phyloP scores from a whole-genome alignment of 768 basidiomycete genomes.

The Suillus subalutaceus region DNA sequence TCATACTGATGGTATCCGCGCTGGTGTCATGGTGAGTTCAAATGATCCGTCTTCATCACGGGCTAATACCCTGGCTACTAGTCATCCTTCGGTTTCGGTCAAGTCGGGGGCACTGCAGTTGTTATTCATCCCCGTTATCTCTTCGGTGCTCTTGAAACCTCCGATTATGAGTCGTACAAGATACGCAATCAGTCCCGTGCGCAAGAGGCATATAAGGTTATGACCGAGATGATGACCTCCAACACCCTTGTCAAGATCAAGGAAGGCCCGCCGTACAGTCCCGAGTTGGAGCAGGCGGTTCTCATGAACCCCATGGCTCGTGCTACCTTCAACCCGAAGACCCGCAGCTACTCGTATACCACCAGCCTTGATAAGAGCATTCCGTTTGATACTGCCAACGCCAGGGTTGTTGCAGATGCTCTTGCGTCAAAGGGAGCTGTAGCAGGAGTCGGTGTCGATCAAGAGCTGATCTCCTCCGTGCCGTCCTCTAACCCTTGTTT shows the following conservation, averaged over 20 bases:
- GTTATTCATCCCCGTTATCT: constrained; percentile 91
- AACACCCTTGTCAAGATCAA: constrained; percentile 95
- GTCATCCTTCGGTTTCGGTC: constrained; percentile 98
- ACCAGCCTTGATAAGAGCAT: constrained; percentile 57
- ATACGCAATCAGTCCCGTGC: constrained; percentile 66
- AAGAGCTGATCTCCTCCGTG: constrained; percentile 92
- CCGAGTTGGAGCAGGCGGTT: constrained; percentile 84
- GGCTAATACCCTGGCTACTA: constrained; percentile 30
- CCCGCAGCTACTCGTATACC: constrained; percentile 82
- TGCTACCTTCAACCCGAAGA: constrained; percentile 80
- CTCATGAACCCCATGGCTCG: constrained; percentile 93
- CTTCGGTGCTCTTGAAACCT: constrained; percentile 79
- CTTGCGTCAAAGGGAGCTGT: constrained; percentile 42
- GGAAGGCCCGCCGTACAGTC: constrained; percentile 85
- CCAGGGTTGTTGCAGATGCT: constrained; percentile 57
- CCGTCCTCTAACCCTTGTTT: constrained; percentile 90
- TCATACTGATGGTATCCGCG: constrained; percentile 89
- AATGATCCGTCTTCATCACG: background rate
- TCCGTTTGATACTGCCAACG: constrained; percentile 67
- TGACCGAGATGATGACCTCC: constrained; percentile 95
- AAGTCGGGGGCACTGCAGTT: constrained; percentile 92
- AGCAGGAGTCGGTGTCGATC: constrained; percentile 86
- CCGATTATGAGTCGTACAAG: constrained; percentile 79
- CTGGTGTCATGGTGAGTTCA: constrained; percentile 76
- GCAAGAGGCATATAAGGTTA: constrained; percentile 79